Evolutionary conservation across 129 eudicot genomes (phyloP).

Genomic region (sunflower (Helianthus annuus)): HanXRQr2.0-SUNRISE NC_035437.2:130780898-130781397

Average conservation of each 20-base stretch:
- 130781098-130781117: background rate
- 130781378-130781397: no score
- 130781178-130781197: slow-evolving; percentile 7
- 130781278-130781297: slow-evolving; percentile 9
- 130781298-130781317: slow-evolving; percentile 14
- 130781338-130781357: background rate
- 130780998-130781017: no score
- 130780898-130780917: no score
- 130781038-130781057: no score
- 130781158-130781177: slow-evolving; percentile 1
- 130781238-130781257: no score
- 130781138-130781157: background rate
- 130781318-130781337: slow-evolving; percentile 8
- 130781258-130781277: background rate
- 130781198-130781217: background rate
- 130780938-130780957: no score
- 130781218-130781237: background rate
- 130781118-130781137: background rate
- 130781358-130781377: no score
- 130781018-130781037: background rate
- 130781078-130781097: slow-evolving; percentile 23
- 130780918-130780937: no score
- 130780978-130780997: no score
- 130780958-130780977: no score
- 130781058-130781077: no score